Evolutionary conservation across 2,329 filamentous ascomycete species (phyloP).

Genomic region (Samsoniella hepiali): DNA sequence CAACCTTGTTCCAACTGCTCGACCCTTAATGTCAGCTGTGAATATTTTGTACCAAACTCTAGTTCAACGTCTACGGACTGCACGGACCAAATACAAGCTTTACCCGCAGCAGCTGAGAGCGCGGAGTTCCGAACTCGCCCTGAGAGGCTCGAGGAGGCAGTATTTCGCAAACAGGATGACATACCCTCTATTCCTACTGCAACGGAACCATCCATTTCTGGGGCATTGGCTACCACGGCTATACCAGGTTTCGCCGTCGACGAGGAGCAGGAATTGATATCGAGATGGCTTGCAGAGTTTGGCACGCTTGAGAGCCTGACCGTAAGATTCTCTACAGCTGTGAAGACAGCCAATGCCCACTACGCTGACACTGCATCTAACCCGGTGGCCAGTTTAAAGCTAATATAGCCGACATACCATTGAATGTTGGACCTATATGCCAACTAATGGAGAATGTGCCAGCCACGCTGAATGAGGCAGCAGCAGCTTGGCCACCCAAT

Average conservation of each 20-base stretch:
- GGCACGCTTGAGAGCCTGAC: background rate
- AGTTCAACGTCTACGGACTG: background rate
- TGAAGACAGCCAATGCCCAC: background rate
- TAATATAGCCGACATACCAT: background rate
- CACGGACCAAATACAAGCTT: background rate
- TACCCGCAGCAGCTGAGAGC: background rate
- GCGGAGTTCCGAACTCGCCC: background rate
- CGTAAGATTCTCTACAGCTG: background rate
- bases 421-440: slow-evolving; percentile 3
- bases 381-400: background rate
- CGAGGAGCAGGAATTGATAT: slow-evolving; percentile 1
- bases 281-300: background rate
- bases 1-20: slow-evolving; percentile 8
- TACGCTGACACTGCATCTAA: background rate
- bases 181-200: background rate
- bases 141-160: slow-evolving; percentile 3
- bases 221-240: background rate
- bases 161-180: background rate
- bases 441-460: background rate
- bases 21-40: background rate
- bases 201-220: background rate
- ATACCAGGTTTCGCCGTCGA: background rate
- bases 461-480: background rate
- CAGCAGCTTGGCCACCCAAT: background rate
- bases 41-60: background rate